A percentile compares a stretch with the other conserved stretches of the same genome.
Evolutionary conservation across 2,329 filamentous ascomycete species (phyloP).

Genomic region (Colletotrichum godetiae): DNA sequence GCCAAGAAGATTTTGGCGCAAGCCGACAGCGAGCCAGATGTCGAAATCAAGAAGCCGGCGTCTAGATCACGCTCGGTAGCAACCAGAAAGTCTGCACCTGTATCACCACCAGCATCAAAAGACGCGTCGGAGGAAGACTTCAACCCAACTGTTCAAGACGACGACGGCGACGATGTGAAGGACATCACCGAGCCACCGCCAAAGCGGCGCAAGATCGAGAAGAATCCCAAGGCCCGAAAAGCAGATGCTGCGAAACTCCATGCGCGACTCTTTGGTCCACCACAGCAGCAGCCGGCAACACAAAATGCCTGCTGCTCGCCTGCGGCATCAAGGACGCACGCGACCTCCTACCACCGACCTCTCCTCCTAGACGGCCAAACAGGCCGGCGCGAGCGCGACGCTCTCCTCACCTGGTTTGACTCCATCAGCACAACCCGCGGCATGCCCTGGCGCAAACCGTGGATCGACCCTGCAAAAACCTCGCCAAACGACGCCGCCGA

Average conservation of each 20-base stretch:
- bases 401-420: conserved; percentile 65
- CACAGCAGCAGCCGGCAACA: not conserved
- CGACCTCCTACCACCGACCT: conserved; percentile 60
- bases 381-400: conserved; percentile 43
- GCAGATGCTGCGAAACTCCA: conserved; percentile 10
- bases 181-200: conserved; percentile 15
- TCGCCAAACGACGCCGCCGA: conserved; percentile 40
- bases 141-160: not conserved
- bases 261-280: conserved; percentile 2
- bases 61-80: conserved; percentile 1
- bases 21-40: conserved; percentile 19
- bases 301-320: not conserved
- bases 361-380: conserved; percentile 55
- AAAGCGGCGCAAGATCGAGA: conserved; percentile 25
- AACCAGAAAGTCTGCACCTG: not conserved
- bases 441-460: conserved; percentile 71
- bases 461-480: conserved; percentile 56
- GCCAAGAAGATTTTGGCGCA: conserved; percentile 27
- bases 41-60: not conserved
- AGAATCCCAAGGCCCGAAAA: conserved; percentile 9
- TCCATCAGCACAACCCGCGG: conserved; percentile 55
- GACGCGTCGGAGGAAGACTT: conserved; percentile 34
- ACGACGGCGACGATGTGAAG: conserved; percentile 6
- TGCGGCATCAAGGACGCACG: conserved; percentile 44
- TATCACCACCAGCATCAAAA: not conserved